Evolutionary conservation across 441 rosid species (phyloP).

Genomic region (Jatropha podagrica): DNA sequence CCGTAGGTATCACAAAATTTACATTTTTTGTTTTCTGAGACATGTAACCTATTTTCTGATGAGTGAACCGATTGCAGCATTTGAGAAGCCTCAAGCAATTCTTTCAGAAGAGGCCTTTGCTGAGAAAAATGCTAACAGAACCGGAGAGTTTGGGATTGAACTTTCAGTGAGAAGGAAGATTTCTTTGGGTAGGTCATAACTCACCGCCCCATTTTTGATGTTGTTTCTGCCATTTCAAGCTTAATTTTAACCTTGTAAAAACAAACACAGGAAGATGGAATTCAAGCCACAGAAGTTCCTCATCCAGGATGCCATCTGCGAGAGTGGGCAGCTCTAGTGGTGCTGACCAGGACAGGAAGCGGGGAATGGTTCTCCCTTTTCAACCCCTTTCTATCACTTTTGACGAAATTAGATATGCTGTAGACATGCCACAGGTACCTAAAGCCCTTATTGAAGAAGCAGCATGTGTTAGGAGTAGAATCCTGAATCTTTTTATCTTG

Average conservation of each 20-base stretch:
- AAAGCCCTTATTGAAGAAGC: neutral
- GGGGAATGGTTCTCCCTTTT: constrained; percentile 73
- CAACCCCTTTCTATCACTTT: constrained; percentile 58
- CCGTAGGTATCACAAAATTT: constrained; percentile 43
- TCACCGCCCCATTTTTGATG: neutral
- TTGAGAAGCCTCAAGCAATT: constrained; percentile 57
- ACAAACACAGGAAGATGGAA: constrained; percentile 35
- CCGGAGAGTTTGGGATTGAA: constrained; percentile 30
- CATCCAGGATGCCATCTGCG: constrained; percentile 33
- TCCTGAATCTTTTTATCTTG: neutral
- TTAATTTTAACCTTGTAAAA: constrained; percentile 6
- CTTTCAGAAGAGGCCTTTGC: constrained; percentile 45
- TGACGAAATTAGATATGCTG: constrained; percentile 54
- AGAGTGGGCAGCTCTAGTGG: constrained; percentile 33
- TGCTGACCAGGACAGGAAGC: constrained; percentile 28
- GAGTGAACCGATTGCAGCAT: constrained; percentile 42
- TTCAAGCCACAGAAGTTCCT: constrained; percentile 21
- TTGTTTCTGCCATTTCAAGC: neutral
- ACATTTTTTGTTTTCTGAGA: constrained; percentile 1
- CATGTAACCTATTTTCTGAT: constrained; percentile 19
- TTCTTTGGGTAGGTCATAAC: constrained; percentile 26
- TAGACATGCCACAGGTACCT: constrained; percentile 71
- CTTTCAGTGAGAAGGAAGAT: constrained; percentile 27
- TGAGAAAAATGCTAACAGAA: constrained; percentile 38
- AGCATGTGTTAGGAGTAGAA: neutral